Percentiles rank a stretch among this genome's conserved stretches.
Conservation (phyloP, 2,329 filamentous ascomycete species). For the Exophiala alcalophila region DNA sequence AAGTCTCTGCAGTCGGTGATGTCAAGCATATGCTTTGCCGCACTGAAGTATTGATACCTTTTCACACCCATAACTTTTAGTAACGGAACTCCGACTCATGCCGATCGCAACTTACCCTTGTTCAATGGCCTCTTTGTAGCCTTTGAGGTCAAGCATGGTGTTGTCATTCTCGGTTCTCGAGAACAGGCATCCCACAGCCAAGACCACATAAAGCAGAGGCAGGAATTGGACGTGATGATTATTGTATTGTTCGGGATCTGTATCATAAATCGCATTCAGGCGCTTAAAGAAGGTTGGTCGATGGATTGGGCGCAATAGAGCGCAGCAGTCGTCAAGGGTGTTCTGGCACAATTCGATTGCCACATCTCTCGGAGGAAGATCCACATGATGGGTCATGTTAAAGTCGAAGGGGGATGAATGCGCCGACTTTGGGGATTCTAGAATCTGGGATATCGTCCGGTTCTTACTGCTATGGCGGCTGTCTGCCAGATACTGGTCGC, state of each 20-base stretch:
- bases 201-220: constrained; percentile 66
- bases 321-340: constrained; percentile 61
- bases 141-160: constrained; percentile 48
- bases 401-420: constrained; percentile 61
- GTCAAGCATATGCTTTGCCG: constrained; percentile 62
- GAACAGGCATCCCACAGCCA: constrained; percentile 73
- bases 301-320: constrained; percentile 71
- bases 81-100: constrained; percentile 1
- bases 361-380: constrained; percentile 65
- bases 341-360: constrained; percentile 57
- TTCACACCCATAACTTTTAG: constrained; percentile 12
- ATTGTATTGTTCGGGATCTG: constrained; percentile 59
- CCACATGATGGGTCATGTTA: constrained; percentile 50
- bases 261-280: constrained; percentile 75
- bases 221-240: constrained; percentile 66
- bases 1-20: constrained; percentile 67
- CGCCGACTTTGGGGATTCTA: constrained; percentile 67
- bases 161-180: constrained; percentile 51
- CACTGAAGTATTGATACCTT: constrained; percentile 72
- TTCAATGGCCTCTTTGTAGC: constrained; percentile 51
- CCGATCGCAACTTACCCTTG: constrained; percentile 49
- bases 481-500: constrained; percentile 63
- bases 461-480: constrained; percentile 50
- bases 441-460: constrained; percentile 54
- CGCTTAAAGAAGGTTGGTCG: constrained; percentile 75